Percentiles rank a stretch among this genome's conserved stretches.
Conservation (phyloP, 2,329 filamentous ascomycete species). For the Pseudogymnoascus sp. region DNA sequence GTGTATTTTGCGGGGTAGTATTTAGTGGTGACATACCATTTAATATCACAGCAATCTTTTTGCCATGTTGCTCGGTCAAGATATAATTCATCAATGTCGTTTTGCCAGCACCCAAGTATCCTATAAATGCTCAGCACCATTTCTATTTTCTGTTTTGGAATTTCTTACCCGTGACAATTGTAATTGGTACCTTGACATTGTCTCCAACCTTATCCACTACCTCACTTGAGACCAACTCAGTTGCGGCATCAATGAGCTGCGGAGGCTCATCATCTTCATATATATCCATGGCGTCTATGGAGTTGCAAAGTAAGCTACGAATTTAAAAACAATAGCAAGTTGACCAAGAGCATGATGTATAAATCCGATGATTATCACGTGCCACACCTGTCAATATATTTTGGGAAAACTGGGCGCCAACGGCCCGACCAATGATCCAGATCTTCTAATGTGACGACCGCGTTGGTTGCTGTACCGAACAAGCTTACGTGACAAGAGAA, state of each 20-base stretch:
- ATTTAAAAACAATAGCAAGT: neutral
- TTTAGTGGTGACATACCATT: constrained; percentile 50
- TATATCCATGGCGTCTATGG: constrained; percentile 43
- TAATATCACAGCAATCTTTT: constrained; percentile 95
- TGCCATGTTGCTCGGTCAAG: constrained; percentile 86
- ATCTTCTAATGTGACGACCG: neutral
- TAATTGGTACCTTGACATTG: constrained; percentile 66
- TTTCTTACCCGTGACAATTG: constrained; percentile 65
- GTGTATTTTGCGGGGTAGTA: neutral
- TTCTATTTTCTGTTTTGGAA: constrained; percentile 1
- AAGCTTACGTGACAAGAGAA: constrained; percentile 6
- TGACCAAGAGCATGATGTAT: neutral
- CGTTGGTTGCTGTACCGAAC: neutral
- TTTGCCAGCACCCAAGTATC: constrained; percentile 92
- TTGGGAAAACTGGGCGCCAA: neutral
- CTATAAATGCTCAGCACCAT: constrained; percentile 36
- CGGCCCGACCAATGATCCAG: constrained; percentile 7
- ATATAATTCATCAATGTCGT: constrained; percentile 96
- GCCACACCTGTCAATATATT: neutral
- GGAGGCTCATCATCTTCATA: constrained; percentile 60
- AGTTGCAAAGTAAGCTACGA: neutral
- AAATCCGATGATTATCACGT: neutral
- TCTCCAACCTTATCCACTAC: constrained; percentile 40
- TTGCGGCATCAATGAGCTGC: constrained; percentile 47
- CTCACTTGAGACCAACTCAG: constrained; percentile 24